Evolutionary conservation across 345 rosid species (phyloP), one percentile per base, ranked within the genome.

Genomic region (Carallia brachiata): DNA sequence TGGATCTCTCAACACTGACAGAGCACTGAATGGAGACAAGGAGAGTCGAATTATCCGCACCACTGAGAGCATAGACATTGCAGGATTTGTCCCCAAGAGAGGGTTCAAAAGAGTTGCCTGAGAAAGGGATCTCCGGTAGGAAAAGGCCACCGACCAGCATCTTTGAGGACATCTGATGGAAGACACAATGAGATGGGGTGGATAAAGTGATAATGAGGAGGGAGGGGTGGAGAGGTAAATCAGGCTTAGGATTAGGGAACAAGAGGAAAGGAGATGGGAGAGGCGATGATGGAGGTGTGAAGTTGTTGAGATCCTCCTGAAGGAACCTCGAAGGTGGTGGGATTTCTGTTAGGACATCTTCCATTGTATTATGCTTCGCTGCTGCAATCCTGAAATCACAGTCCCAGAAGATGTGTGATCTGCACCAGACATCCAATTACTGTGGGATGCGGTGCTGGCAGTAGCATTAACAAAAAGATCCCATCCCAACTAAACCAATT

Each of bases 281-380:
- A 31, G 87, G 69, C 13, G 82, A 84, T 0, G 79, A 77, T 36
- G 86, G 86, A 17, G 75, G 68, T 12, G 86, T 55, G 66, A 92
- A 95, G 80, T 86, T 95, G 87, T 89, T 89, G 50, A 95, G 97
- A 74, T 95, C 99, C 74, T 95, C 99, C 85, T 85, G 88, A 55
- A 89, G 85, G 81, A 95, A 92, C 80, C 98, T 87, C 52, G 99
- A 90, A 65, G 99, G 98, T 48, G 96, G 97, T 27, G 99, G 96
- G 39, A 88, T 82, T 84, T 95, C 97, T 0, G 97, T 92, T 27
- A 95, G 80, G 10, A 90, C 86, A 80, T 92, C 97, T 84, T 89
- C 99, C 99, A 95, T 95, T 62, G 61, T 76, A 77, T 69, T 30
- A 58, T 34, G 55, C 52, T 28, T 39, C 13, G 17, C 50, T 12